Base-by-base conservation (phyloP, 441 rosid species). In the Populus hybrid region DNA sequence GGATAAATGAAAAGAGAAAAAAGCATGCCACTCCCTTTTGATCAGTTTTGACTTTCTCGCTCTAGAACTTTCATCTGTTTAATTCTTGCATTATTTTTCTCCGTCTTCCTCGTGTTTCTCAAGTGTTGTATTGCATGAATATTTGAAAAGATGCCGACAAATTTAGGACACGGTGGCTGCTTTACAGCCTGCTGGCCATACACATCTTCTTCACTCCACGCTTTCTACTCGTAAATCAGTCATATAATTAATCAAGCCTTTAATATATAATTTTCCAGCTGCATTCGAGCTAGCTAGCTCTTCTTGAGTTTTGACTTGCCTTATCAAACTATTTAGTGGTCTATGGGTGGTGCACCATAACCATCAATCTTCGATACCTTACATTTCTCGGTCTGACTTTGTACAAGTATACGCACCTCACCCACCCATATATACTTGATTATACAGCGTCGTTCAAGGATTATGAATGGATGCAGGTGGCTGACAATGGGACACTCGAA, bases 71-170 rank as follows among this genome's bases (percentile, higher is more conserved):
- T 54, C 61, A 1, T 8, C 40, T 36, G 34, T 32, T 32, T 36
- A 8, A 8, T 8, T 8, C 10, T 36, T 36, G 61, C 61, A 54
- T 54, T 0, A 54, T 36, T 28, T 67, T 36, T 79, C 42, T 74
- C 63, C 65, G 42, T 80, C 79, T 2, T 67, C 63, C 75, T 69
- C 81, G 81, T 73, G 77, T 75, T 75, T 76, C 8, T 8, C 0
- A 23, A n/a, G 10, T 8, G 69, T 64, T 5, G 11, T 59, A 6
- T 9, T 21, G 69, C n/a, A 54, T 18, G 61, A 54, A 54, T 18
- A 54, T 1, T 26, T 32, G 64, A n/a, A 61, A 2, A 16, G 68
- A 8, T 11, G 79, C 80, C 81, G 86, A 79, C 88, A 68, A 73
- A 9, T 0, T 16, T 4, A 32, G 61, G n/a, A 16, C 61, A 18